phyloP scores from a whole-genome alignment of 2,329 filamentous ascomycete genomes.

The Trichoderma pleuroti region DNA sequence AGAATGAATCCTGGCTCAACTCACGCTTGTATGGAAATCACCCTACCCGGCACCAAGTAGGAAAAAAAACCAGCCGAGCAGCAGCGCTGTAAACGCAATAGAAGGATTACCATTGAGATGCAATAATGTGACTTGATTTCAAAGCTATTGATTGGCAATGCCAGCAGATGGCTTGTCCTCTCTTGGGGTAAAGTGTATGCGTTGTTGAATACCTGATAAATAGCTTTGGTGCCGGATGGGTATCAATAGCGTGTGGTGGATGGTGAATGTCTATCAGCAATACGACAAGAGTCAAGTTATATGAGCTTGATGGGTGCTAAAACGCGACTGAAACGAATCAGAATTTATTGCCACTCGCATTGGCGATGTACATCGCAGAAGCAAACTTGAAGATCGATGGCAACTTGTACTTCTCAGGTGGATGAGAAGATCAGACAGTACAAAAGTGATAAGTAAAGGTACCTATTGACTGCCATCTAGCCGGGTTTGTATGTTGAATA shows the following conservation, averaged over 20 bases:
- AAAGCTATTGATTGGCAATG: background rate
- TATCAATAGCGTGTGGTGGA: background rate
- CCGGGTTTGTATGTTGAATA: background rate
- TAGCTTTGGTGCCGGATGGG: background rate
- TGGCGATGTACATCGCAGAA: background rate
- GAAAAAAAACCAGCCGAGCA: background rate
- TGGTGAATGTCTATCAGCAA: background rate
- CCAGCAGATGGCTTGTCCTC: background rate
- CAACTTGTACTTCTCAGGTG: background rate
- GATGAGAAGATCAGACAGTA: background rate
- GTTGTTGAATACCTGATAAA: too few species aligned
- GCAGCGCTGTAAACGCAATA: background rate
- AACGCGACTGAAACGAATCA: background rate
- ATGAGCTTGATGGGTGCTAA: background rate
- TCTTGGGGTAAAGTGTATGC: background rate
- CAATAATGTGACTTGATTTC: background rate
- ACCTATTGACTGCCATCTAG: background rate
- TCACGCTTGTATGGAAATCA: too few species aligned
- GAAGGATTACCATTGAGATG: background rate
- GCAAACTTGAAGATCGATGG: background rate
- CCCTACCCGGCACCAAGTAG: background rate
- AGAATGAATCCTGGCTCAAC: too few species aligned
- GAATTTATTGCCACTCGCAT: background rate
- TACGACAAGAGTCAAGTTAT: background rate
- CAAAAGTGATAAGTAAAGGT: background rate